Percentiles rank a stretch among this genome's conserved stretches.
Evolutionary conservation across 306 rosid species (phyloP).

Genomic region (Ceratonia siliqua): DNA sequence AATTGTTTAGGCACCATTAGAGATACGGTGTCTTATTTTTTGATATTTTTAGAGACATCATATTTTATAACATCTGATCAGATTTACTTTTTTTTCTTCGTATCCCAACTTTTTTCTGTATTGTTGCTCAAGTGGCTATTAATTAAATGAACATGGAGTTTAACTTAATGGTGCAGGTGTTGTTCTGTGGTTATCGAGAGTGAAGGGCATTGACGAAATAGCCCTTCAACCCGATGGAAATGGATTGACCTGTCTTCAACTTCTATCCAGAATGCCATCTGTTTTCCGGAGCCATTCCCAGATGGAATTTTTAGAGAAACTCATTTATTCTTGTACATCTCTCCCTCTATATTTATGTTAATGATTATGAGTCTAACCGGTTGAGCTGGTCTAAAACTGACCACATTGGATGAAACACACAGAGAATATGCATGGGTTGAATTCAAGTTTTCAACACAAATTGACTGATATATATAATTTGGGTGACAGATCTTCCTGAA

Average conservation of each 20-base stretch:
- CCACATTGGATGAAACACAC: no score
- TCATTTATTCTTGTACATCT: constrained; percentile 5
- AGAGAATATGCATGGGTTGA: neutral
- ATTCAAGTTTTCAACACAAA: neutral
- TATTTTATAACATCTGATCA: no score
- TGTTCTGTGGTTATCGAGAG: constrained; percentile 4
- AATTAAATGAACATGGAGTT: neutral
- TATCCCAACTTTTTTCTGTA: no score
- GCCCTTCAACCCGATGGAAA: neutral
- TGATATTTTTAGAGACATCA: no score
- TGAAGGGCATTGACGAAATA: neutral
- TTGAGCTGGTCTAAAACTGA: no score
- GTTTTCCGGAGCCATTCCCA: neutral
- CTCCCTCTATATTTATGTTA: neutral
- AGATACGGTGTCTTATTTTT: no score
- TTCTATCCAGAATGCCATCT: constrained; percentile 20
- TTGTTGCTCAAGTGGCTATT: no score
- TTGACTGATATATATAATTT: neutral
- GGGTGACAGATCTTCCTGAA: constrained; percentile 16
- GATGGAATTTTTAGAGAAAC: neutral
- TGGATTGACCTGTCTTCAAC: neutral
- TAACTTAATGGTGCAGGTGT: constrained; percentile 3
- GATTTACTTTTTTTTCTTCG: no score
- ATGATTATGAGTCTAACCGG: no score
- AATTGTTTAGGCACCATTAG: no score